Base-by-base conservation (phyloP, 352 stramenopile genomes). In the Pythium volutum region DNA sequence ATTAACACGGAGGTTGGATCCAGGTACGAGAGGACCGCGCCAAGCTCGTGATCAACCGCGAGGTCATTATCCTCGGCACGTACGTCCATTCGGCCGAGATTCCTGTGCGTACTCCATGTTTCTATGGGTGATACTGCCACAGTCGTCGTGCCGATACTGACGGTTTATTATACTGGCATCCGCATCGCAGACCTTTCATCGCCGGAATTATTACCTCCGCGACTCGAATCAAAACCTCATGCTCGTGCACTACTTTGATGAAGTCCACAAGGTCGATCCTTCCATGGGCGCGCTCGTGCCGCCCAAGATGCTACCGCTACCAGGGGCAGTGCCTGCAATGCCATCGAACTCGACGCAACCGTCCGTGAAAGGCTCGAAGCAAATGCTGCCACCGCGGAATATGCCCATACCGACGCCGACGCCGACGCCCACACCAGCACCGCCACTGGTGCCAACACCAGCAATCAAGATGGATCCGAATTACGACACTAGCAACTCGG, bases 171-270 rank as follows among this genome's bases (percentile, higher is more conserved):
- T 11, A 57, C 33, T 4, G 64, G n/a, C n/a, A 0, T 43, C 12
- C 26, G 15, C 43, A 18, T 23, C 54, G 25, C 39, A 92, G 84
- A 90, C 81, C 3, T 95, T 95, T 55, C 86, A 95, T 66, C 73
- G 86, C 23, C 81, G 86, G n/a, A 91, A 79, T 62, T 95, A 95
- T 59, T 80, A 74, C 10, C 59, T 95, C 42, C 81, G 86, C 29
- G 81, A 91, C 58, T 78, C 72, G 2, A 73, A 86, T 12, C 71
- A 85, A 22, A 71, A 76, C 33, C 75, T 93, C 34, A 76, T 95
- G 22, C 81, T 95, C n/a, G 86, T 95, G 3, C 86, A 95, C 55
- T 95, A 95, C 71, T 89, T 95, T 67, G 81, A 94, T 36, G 83
- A 93, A 69, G 61, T 71, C 4, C 72, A 87, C 62, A 93, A 89